Evolutionary conservation across 2,329 filamentous ascomycete species (phyloP).

Genomic region (Verticillium nonalfalfae): DNA sequence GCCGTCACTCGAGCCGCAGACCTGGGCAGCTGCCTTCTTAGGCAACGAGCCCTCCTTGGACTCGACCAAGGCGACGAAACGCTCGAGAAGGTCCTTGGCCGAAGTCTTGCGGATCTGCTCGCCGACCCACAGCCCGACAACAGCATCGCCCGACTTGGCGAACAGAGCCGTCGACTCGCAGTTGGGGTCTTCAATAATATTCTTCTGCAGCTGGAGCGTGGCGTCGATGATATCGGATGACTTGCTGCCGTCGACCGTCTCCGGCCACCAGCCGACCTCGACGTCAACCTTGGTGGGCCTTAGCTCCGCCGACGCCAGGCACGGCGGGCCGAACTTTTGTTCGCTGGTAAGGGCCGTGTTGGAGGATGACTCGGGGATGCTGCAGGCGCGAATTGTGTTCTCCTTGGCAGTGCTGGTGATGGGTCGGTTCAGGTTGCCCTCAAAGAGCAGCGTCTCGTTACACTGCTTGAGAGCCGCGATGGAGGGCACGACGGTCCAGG

Average conservation of each 20-base stretch:
- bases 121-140: background rate
- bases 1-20: background rate
- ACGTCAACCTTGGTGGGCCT: background rate
- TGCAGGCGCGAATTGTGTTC: background rate
- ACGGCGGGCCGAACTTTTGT: background rate
- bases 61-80: background rate
- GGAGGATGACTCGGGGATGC: background rate
- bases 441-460: background rate
- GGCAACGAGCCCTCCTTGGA: background rate
- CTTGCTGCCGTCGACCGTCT: background rate
- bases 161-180: background rate
- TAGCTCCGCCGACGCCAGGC: background rate
- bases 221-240: background rate
- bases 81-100: background rate
- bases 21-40: background rate
- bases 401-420: background rate
- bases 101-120: background rate
- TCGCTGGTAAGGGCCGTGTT: background rate
- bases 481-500: background rate
- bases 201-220: background rate
- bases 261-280: background rate
- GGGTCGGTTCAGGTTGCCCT: background rate
- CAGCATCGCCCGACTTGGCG: background rate
- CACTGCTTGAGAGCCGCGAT: background rate
- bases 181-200: background rate